These are phyloP conservation scores for Tetrahymena thermophila DNA, from an alignment of 73 alveolate species.

Conservation along the genomic window DNA sequence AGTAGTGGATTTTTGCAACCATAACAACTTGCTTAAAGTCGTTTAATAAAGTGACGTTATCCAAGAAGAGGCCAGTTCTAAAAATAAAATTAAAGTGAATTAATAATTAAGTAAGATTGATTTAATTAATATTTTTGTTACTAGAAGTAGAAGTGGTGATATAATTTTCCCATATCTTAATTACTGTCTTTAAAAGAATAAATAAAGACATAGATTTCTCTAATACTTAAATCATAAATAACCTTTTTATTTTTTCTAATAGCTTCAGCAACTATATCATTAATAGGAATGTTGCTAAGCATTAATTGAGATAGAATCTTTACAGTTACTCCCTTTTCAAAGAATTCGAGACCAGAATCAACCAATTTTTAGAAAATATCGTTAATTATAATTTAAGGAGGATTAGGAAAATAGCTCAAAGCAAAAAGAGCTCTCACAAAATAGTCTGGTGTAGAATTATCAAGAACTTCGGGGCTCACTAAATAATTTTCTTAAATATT, in stretches of 20 bases:
- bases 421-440: neutral
- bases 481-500: neutral
- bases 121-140: neutral
- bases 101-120: too few species aligned
- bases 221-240: neutral
- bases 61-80: neutral
- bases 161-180: neutral
- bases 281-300: neutral
- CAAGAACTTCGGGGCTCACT: neutral
- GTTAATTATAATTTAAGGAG: neutral
- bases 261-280: neutral
- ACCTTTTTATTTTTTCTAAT: neutral
- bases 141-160: neutral
- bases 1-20: neutral
- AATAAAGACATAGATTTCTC: neutral
- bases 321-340: neutral
- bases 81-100: too few species aligned
- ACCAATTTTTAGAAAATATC: neutral
- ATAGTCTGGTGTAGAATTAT: neutral
- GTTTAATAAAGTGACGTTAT: neutral
- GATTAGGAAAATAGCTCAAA: neutral
- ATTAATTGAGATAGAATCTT: neutral
- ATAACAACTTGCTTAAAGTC: neutral
- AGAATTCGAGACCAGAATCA: neutral
- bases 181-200: neutral